phyloP scores from a whole-genome alignment of 805 yeast genomes.

The Millerozyma acaciae region DNA sequence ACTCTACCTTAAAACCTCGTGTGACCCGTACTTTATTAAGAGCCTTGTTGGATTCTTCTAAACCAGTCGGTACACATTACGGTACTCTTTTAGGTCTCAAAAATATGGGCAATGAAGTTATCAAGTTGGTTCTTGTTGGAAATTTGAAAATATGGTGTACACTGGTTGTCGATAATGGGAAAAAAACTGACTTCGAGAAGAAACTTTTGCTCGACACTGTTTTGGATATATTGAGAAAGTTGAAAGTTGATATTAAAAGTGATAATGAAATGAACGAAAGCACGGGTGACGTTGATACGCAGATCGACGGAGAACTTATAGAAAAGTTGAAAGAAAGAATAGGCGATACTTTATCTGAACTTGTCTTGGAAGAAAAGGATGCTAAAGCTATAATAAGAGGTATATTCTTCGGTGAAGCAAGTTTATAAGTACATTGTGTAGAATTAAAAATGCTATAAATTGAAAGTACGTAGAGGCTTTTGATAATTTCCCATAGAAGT shows the following conservation, averaged over 20 bases:
- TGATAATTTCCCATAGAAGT: no score
- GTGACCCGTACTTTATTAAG: constrained; percentile 89
- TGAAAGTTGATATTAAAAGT: constrained; percentile 31
- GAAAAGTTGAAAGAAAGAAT: constrained; percentile 52
- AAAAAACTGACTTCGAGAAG: constrained; percentile 43
- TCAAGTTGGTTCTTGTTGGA: constrained; percentile 78
- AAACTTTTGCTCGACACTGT: constrained; percentile 44
- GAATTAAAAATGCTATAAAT: no score
- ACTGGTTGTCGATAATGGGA: constrained; percentile 46
- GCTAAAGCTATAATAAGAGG: constrained; percentile 55
- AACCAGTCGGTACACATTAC: constrained; percentile 84
- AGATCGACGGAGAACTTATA: constrained; percentile 26
- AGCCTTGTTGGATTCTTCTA: constrained; percentile 81
- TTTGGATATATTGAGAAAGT: constrained; percentile 51
- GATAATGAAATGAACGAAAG: constrained; percentile 25
- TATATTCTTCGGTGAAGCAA: constrained; percentile 66
- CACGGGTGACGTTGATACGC: constrained; percentile 20
- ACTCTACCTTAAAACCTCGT: constrained; percentile 86
- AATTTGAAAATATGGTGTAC: constrained; percentile 79
- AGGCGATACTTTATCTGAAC: constrained; percentile 55
- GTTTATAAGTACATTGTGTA: constrained; percentile 10
- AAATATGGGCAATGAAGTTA: constrained; percentile 82
- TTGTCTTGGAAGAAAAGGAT: constrained; percentile 44
- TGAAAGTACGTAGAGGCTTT: no score
- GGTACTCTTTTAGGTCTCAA: constrained; percentile 86